Base-by-base conservation (phyloP, 2,329 filamentous ascomycete genomes). In the Cercospora nicotianae region DNA sequence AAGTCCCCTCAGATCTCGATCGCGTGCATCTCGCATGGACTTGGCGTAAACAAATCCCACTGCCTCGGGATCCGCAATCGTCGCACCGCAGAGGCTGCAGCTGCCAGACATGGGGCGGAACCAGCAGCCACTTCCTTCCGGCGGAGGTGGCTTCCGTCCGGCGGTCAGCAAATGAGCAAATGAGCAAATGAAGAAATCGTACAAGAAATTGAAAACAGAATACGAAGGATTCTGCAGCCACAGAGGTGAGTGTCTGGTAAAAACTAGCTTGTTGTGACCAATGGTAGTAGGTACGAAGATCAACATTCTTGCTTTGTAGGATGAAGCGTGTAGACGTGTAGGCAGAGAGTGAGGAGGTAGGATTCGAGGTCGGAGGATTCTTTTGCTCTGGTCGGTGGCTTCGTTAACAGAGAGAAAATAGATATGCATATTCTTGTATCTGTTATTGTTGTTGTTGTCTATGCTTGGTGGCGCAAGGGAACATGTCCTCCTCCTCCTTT, bases 201-300 rank as follows among this genome's bases (percentile, higher is more conserved):
- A 39, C 36, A 57, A 57, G 51, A 57, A 55, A 18, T 57, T 42
- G 26, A 55, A 62, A 31, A 53, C 55, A 45, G 12, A 30, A 57
- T 18, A 26, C 53, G 23, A 57, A 57, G 30, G 20, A 26, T 30
- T 30, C 12, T 57, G 10, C 4, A 30, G 20, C n/a, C 53, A 39
- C 36, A 39, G 6, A 39, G 36, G 13, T 16, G 5, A 39, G 36
- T n/a, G 5, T 39, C 13, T 39, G 36, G 36, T 39, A 39, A 39
- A 39, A 39, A 39, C 36, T 39, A 36, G 36, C 42, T 8, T 18
- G 42, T 48, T 18, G 18, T 20, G 42, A 48, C 42, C 42, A 48
- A 48, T 5, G 42, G 42, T 48, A 48, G 42, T 10, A 9, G 9
- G 7, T 48, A 48, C 42, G 42, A 48, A 48, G 42, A 48, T 20